phyloP scores from a whole-genome alignment of 2,329 filamentous ascomycete genomes.

The Nemania sp. region DNA sequence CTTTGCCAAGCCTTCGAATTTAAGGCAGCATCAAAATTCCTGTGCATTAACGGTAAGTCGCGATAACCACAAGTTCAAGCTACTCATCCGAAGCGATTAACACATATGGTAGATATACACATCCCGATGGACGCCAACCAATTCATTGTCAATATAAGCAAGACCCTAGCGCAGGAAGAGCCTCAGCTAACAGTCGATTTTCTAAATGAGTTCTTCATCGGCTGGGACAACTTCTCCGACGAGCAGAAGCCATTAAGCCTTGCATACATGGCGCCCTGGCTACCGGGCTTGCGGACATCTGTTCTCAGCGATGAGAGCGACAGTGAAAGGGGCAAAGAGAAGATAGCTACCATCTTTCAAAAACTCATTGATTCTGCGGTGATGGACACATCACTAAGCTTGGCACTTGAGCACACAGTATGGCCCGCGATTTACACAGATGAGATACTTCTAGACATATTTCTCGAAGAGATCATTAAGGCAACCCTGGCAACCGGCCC shows the following conservation, averaged over 20 bases:
- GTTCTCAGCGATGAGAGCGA: conserved; percentile 63
- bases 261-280: conserved; percentile 72
- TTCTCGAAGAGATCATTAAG: conserved; percentile 69
- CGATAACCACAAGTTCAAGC: not conserved
- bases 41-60: conserved; percentile 61
- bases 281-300: conserved; percentile 62
- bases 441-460: conserved; percentile 67
- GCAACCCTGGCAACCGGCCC: conserved; percentile 60
- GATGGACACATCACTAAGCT: conserved; percentile 60
- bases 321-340: conserved; percentile 67
- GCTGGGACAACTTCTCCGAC: conserved; percentile 70
- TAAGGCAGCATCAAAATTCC: conserved; percentile 60
- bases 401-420: conserved; percentile 65
- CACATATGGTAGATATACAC: conserved; percentile 54
- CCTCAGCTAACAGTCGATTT: conserved; percentile 71
- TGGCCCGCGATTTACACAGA: conserved; percentile 68
- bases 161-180: conserved; percentile 63
- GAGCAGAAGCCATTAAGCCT: conserved; percentile 69
- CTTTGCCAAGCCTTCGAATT: conserved; percentile 71
- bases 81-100: conserved; percentile 17
- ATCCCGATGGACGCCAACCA: conserved; percentile 65
- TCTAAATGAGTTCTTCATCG: conserved; percentile 72
- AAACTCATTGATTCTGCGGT: conserved; percentile 69
- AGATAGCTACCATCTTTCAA: conserved; percentile 64
- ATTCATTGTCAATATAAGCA: conserved; percentile 69